A percentile compares a stretch with the other conserved stretches of the same genome.
Evolutionary conservation across 2,329 filamentous ascomycete genomes (phyloP).

Genomic region (Podosphaera fusca): DNA sequence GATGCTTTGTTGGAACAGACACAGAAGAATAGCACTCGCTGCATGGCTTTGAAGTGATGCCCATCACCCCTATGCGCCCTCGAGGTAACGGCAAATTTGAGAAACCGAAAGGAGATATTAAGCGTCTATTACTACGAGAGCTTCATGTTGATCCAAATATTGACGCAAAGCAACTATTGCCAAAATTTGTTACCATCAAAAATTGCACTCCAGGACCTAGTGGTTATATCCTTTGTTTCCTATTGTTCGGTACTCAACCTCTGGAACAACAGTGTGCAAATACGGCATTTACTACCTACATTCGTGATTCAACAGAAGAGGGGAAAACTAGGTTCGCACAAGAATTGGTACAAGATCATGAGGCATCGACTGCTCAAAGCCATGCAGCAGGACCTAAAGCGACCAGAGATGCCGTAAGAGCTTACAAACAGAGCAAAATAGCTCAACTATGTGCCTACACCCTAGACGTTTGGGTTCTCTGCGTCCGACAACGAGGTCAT

Average conservation of each 20-base stretch:
- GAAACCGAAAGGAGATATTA: not conserved
- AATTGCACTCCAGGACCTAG: not conserved
- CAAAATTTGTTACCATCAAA: not conserved
- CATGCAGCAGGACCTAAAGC: not conserved
- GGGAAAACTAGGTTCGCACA: not conserved
- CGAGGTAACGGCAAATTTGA: not conserved
- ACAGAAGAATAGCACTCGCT: not conserved
- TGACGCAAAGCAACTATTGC: not conserved
- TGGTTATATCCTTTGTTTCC: not conserved
- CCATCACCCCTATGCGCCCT: not conserved
- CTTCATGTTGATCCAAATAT: not conserved
- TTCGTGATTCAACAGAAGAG: not conserved
- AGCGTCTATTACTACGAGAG: not conserved
- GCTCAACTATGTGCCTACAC: not conserved
- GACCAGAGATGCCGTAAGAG: not conserved
- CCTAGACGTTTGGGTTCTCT: not conserved
- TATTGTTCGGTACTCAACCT: conserved; percentile 1
- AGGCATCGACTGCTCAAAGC: not conserved
- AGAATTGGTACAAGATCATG: not conserved
- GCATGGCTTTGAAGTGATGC: not conserved
- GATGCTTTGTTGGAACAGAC: not conserved
- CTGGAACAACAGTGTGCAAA: not conserved
- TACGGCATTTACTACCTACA: not conserved
- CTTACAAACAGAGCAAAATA: not conserved
- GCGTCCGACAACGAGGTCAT: not conserved